These are phyloP conservation scores for Musa itinerans DNA, from an alignment of 176 grass and related monocot species.

Conservation along the genomic window DNA sequence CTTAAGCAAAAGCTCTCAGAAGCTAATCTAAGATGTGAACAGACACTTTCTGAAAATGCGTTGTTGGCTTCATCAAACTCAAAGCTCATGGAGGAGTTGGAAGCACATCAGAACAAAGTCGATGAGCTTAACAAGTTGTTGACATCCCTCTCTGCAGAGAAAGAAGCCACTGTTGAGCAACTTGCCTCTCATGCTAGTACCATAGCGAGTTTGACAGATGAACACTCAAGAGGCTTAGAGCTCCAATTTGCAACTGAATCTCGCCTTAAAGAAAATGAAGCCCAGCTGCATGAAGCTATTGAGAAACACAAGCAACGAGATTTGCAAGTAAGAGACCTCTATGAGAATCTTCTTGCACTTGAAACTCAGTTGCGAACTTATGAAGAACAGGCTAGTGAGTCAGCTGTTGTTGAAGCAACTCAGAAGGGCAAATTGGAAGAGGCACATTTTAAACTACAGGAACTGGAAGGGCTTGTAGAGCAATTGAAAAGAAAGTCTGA, in stretches of 20 bases:
- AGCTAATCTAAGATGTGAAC: constrained; percentile 51
- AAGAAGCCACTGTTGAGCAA: constrained; percentile 34
- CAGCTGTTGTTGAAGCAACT: constrained; percentile 40
- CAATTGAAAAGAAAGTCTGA: constrained; percentile 35
- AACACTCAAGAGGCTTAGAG: constrained; percentile 39
- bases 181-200: constrained; percentile 8
- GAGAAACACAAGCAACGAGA: constrained; percentile 40
- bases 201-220: constrained; percentile 36
- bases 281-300: constrained; percentile 31
- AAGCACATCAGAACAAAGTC: constrained; percentile 31
- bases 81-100: constrained; percentile 44
- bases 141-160: constrained; percentile 30
- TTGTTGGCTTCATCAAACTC: constrained; percentile 40
- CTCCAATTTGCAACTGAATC: constrained; percentile 39
- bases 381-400: constrained; percentile 60
- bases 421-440: constrained; percentile 42
- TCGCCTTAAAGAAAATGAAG: constrained; percentile 30
- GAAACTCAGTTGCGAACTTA: constrained; percentile 65
- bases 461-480: constrained; percentile 32
- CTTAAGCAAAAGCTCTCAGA: constrained; percentile 37
- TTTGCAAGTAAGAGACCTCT: constrained; percentile 47
- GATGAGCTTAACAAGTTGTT: constrained; percentile 43
- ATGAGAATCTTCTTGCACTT: constrained; percentile 56
- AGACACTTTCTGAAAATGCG: constrained; percentile 31
- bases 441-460: constrained; percentile 32